phyloP scores from a whole-genome alignment of 306 rosid genomes.

The Vachellia pachyceras region DNA sequence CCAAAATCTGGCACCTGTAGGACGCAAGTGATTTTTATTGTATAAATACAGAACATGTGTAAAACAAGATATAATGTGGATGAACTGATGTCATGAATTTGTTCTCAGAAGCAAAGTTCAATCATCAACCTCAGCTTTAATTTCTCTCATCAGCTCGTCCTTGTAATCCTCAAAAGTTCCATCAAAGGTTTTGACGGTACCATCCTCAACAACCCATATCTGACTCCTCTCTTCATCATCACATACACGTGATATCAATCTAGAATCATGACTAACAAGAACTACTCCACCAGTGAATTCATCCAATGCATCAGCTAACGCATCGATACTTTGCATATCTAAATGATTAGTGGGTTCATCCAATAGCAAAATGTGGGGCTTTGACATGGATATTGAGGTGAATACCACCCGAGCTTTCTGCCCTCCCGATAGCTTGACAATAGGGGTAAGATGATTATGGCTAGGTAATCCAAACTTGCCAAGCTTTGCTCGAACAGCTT shows the following conservation, averaged over 20 bases:
- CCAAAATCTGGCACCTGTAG: slow-evolving; percentile 29
- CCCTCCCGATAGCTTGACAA: slow-evolving; percentile 66
- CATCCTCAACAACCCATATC: slow-evolving; percentile 86
- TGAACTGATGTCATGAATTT: not conserved
- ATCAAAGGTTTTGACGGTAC: slow-evolving; percentile 50
- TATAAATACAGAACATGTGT: not conserved
- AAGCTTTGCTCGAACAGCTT: slow-evolving; percentile 61
- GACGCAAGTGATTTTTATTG: slow-evolving; percentile 3
- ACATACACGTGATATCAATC: slow-evolving; percentile 63
- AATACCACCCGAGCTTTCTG: slow-evolving; percentile 66
- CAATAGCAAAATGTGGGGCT: slow-evolving; percentile 60
- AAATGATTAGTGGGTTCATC: slow-evolving; percentile 71
- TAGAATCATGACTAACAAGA: slow-evolving; percentile 66
- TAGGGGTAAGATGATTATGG: slow-evolving; percentile 71
- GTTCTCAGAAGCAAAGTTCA: slow-evolving; percentile 36
- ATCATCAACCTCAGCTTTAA: slow-evolving; percentile 70
- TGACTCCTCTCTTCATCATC: slow-evolving; percentile 70
- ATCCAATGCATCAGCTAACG: slow-evolving; percentile 64
- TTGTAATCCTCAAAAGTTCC: slow-evolving; percentile 67
- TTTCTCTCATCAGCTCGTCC: slow-evolving; percentile 60
- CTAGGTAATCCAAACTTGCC: slow-evolving; percentile 70
- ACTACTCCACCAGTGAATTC: slow-evolving; percentile 66
- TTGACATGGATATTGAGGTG: slow-evolving; percentile 69
- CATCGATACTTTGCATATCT: slow-evolving; percentile 72
- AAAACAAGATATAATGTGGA: not conserved